Evolutionary conservation across 495 filamentous ascomycete genomes (phyloP), one percentile per base, ranked within the genome.

Genomic region (Aspergillus campestris): DNA sequence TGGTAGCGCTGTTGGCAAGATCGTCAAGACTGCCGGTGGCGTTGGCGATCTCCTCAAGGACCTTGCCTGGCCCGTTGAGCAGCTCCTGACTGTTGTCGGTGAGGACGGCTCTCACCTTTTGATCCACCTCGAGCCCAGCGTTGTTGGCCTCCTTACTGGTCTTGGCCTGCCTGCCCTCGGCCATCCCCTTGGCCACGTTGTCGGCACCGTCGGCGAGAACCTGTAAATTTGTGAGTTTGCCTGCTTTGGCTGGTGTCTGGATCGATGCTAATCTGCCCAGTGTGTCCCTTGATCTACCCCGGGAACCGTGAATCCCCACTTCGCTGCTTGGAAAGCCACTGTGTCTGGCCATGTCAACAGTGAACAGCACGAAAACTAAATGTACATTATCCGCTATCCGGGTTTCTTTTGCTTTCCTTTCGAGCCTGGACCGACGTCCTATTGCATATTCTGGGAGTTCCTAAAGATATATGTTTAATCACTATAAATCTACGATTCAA

Each of bases 1-100:
- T 12, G 54, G 55, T 29, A 50, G 14, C 12, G 49, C 64, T 43
- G 44, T 64, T 24, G 64, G 64, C 41, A 31, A 52, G 12, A 48
- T 67, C 33, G 37, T 67, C 41, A 47, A 45, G 31, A 57, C 58
- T 37, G 64, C 64, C 38, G 51, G 55, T 47, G 51, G 36, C 50
- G 44, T 66, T 27, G 64, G 65, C 51, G 64, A 71, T 47, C 65
- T 71, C 40, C 33, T 71, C 42, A 55, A 55, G 47, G 58, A 67
- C 50, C 40, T 69, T 35, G 53, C 57, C 47, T 38, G 12, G 31
- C 59, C 59, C 48, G 46, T 59, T 30, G 45, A 64, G 45, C 31
- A 57, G 9, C 59, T 67, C 48, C 58, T 71, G 24, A 61, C 53
- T 33, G 56, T 69, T 32, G 57, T 60, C 24, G 57, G 55, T 39